Conservation (phyloP, 192 early-diverging fungal species). For the Funneliformis mosseae region DNA sequence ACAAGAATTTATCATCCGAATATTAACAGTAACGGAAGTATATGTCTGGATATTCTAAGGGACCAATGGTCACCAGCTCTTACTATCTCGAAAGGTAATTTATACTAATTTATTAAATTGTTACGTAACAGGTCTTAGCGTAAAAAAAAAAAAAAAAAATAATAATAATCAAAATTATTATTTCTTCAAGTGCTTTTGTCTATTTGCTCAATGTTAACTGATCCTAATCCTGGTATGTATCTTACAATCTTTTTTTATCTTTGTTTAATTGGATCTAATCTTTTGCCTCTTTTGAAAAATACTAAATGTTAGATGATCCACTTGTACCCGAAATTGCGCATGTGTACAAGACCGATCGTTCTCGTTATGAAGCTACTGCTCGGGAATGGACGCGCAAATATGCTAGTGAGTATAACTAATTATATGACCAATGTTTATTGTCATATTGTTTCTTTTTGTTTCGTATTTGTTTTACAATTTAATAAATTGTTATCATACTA, state of each 20-base stretch:
- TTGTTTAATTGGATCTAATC: neutral
- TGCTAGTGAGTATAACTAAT: conserved; percentile 56
- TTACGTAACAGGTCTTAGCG: neutral
- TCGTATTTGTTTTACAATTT: neutral
- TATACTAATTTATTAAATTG: conserved; percentile 23
- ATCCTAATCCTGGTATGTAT: conserved; percentile 86
- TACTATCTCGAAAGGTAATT: conserved; percentile 91
- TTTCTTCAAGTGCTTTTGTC: conserved; percentile 78
- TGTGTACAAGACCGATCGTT: conserved; percentile 93
- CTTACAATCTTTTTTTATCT: neutral
- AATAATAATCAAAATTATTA: neutral
- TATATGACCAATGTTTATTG: neutral
- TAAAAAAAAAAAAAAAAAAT: no score
- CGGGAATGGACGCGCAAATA: conserved; percentile 95
- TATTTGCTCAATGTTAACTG: conserved; percentile 98
- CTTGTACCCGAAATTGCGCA: conserved; percentile 98
- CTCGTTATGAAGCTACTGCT: conserved; percentile 86
- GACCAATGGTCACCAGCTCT: conserved; percentile 99
- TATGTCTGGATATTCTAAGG: conserved; percentile 97
- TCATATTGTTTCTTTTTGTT: neutral
- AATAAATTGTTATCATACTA: neutral
- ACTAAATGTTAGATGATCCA: conserved; percentile 74
- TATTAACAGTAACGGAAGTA: conserved; percentile 97
- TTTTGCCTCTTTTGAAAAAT: neutral
- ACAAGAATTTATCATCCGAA: conserved; percentile 99